phyloP scores from a whole-genome alignment of 306 rosid genomes.

The Gillenia trifoliata region DNA sequence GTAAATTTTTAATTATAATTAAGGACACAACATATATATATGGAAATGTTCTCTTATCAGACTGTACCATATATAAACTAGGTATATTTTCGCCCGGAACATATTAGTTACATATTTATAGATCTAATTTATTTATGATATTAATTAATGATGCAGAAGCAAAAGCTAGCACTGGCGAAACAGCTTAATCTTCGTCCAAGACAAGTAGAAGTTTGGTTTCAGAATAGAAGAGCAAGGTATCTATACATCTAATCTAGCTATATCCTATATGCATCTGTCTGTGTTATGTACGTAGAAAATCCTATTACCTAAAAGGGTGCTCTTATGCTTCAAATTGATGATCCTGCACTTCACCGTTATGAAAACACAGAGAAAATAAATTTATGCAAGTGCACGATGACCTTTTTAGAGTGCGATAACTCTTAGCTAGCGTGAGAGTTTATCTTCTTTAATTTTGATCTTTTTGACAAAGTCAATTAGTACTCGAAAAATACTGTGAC shows the following conservation, averaged over 20 bases:
- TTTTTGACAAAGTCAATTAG: background rate
- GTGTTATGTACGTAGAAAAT: background rate
- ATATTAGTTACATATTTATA: background rate
- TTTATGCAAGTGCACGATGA: too few relatives aligned
- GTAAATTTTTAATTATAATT: too few relatives aligned
- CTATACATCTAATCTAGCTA: background rate
- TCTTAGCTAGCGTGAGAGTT: background rate
- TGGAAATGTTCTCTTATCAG: background rate
- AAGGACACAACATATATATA: background rate
- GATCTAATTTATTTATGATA: background rate
- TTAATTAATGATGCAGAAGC: slow-evolving; percentile 16
- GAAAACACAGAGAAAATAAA: too few relatives aligned
- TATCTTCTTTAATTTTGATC: background rate
- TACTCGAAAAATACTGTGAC: background rate
- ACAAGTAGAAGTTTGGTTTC: slow-evolving; percentile 42
- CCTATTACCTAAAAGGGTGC: background rate
- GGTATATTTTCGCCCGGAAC: background rate
- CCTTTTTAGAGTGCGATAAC: too few relatives aligned
- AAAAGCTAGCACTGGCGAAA: slow-evolving; percentile 24
- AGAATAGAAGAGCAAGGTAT: slow-evolving; percentile 37
- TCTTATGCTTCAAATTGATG: too few relatives aligned
- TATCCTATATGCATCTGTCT: background rate
- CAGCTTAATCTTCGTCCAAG: slow-evolving; percentile 30
- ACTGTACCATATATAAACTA: background rate
- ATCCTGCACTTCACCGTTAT: too few relatives aligned